Evolutionary conservation across 331 rosid genomes (phyloP), one percentile per base, ranked within the genome.

Genomic region (Cydonia oblonga): DNA sequence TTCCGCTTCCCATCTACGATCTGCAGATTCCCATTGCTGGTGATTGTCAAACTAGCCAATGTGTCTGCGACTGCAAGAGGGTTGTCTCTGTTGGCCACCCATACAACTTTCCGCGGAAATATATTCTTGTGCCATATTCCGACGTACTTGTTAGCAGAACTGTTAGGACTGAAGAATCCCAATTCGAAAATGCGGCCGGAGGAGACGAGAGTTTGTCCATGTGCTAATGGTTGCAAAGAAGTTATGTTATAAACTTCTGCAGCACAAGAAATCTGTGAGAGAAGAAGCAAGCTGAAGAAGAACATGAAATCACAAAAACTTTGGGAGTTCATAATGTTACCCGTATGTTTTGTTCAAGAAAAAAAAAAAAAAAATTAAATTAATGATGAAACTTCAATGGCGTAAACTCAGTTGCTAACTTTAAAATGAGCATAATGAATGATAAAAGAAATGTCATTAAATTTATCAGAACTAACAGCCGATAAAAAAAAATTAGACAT

Each of bases 61-160:
- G 67, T 25, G 20, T 61, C 76, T 20, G 33, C 5, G 22, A 11
- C 30, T 35, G 19, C 40, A n/a, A 78, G 22, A 6, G 69, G 77
- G 11, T 46, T 56, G 2, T 72, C 81, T 44, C 73, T 66, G 64
- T 78, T 78, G n/a, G 77, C 69, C 28, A 71, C 61, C 73, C 77
- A 78, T 0, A 78, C 30, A 57, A 29, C 7, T 57, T 22, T 69
- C 2, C 26, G 63, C 0, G 81, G 77, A 25, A 29, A 56, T 15
- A 23, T 28, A 28, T 19, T 20, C 19, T 64, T 72, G 69, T 78
- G 69, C 77, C 81, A 78, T 2, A 65, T 13, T 4, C 81, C 77
- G 25, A 78, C 68, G 23, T 71, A 71, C 30, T 57, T 70, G 23
- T 64, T 40, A 10, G 12, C 40, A 2, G 68, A 64, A 24, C n/a